Percentiles rank a stretch among this genome's conserved stretches.
These are phyloP conservation scores for Eustoma russellianum DNA, from an alignment of 257 asterid species.

Conservation along the genomic window DNA sequence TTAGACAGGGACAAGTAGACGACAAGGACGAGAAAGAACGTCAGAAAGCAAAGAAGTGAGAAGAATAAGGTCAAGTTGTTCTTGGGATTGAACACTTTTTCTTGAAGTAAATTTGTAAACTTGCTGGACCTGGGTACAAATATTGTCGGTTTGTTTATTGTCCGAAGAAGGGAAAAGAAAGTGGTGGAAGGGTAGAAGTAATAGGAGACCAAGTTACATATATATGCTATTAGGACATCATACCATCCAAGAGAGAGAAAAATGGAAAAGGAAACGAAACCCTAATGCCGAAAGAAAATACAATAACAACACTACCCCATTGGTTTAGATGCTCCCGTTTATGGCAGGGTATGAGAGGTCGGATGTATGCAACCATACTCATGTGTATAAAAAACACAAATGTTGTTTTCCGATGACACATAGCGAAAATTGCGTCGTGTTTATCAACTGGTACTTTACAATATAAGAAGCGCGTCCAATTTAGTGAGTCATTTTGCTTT, in stretches of 20 bases:
- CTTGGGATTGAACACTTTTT: slow-evolving; percentile 46
- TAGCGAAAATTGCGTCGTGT: too few species aligned
- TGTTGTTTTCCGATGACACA: too few species aligned
- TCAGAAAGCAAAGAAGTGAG: slow-evolving; percentile 15
- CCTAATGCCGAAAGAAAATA: slow-evolving; percentile 51
- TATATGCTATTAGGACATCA: slow-evolving; percentile 5
- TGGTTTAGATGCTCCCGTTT: too few species aligned
- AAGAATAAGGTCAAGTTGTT: neutral
- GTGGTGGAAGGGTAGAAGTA: slow-evolving; percentile 30
- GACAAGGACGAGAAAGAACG: slow-evolving; percentile 20
- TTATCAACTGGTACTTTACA: too few species aligned
- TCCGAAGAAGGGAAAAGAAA: slow-evolving; percentile 17
- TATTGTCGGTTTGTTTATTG: slow-evolving; percentile 19
- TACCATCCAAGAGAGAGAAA: slow-evolving; percentile 1
- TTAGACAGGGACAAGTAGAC: slow-evolving; percentile 11
- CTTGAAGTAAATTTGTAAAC: slow-evolving; percentile 8
- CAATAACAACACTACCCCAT: too few species aligned
- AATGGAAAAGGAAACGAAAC: slow-evolving; percentile 37
- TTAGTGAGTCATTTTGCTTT: too few species aligned
- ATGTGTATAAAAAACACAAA: too few species aligned
- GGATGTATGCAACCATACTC: too few species aligned
- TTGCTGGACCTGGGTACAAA: slow-evolving; percentile 26
- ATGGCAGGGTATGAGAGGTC: too few species aligned
- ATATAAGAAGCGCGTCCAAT: too few species aligned
- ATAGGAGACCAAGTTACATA: slow-evolving; percentile 20